Conservation (phyloP, 164 flowering plant species). For the Litsea cubeba region DNA sequence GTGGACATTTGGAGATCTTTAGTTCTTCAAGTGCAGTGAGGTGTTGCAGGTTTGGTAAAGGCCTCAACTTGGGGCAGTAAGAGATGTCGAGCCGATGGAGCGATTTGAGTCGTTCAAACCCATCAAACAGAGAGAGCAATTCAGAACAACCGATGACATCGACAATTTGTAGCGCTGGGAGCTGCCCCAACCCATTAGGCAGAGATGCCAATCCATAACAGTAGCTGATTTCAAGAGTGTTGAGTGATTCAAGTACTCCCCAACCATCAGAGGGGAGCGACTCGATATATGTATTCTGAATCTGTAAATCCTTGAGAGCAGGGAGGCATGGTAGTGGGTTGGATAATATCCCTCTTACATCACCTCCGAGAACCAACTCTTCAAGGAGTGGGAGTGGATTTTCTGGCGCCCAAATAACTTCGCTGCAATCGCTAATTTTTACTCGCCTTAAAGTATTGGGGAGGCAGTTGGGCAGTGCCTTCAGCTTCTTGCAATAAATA, state of each 20-base stretch:
- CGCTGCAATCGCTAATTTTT: not conserved
- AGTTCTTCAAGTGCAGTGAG: too few species aligned
- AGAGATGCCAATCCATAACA: too few species aligned
- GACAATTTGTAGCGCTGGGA: too few species aligned
- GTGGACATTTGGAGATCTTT: accelerated
- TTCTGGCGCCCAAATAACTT: not conserved
- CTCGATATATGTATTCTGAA: not conserved
- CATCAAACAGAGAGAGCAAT: too few species aligned
- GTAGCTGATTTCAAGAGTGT: accelerated
- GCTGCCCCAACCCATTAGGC: too few species aligned
- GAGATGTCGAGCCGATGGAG: too few species aligned
- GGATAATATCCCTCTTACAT: not conserved
- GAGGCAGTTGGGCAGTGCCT: not conserved
- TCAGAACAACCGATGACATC: too few species aligned
- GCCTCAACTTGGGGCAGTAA: not conserved
- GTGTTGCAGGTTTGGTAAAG: not conserved
- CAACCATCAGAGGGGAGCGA: not conserved
- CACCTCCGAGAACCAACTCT: not conserved
- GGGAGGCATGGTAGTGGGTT: not conserved
- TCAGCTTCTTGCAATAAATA: not conserved
- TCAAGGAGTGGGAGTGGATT: not conserved
- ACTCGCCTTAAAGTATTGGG: not conserved
- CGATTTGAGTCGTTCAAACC: too few species aligned
- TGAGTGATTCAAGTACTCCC: too few species aligned
- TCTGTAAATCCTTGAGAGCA: not conserved